Conservation (phyloP, 495 filamentous ascomycete species). For the Talaromyces stipitatus region DNA sequence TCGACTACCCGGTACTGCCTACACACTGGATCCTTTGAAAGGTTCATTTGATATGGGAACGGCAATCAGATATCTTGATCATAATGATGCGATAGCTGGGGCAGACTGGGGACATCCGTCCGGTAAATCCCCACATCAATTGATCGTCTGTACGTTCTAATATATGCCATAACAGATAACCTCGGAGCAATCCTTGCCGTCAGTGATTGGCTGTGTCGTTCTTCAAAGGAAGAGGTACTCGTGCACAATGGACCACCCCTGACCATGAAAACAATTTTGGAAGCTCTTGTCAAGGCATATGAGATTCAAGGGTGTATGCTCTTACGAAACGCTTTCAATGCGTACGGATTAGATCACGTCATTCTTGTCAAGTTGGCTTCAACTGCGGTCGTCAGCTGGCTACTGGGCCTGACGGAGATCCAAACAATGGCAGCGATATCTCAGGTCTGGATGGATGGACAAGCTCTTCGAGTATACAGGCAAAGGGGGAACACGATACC, state of each 20-base stretch:
- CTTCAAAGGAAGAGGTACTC: constrained; percentile 5
- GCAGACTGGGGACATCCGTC: constrained; percentile 42
- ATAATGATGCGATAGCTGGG: constrained; percentile 37
- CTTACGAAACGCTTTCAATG: constrained; percentile 32
- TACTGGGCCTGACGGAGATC: constrained; percentile 24
- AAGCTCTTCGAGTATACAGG: constrained; percentile 29
- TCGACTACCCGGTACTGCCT: constrained; percentile 32
- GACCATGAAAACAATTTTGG: constrained; percentile 25
- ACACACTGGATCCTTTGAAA: constrained; percentile 28
- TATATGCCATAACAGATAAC: no score
- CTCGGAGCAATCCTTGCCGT: constrained; percentile 33
- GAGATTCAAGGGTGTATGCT: constrained; percentile 40
- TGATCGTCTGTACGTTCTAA: no score
- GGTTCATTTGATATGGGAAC: constrained; percentile 37
- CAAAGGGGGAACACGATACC: constrained; percentile 26
- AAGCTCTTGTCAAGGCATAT: constrained; percentile 36
- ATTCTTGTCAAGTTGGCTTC: constrained; percentile 39
- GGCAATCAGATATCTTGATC: constrained; percentile 37
- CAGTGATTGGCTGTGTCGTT: constrained; percentile 27
- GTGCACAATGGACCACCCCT: constrained; percentile 13
- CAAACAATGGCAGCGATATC: constrained; percentile 30
- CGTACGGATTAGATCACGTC: constrained; percentile 34
- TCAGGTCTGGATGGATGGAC: constrained; percentile 33
- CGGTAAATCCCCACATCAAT: no score
- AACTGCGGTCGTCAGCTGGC: constrained; percentile 25